Percentiles rank a stretch among this genome's conserved stretches.
Evolutionary conservation across 2,329 filamentous ascomycete genomes (phyloP).

Genomic region (Diplodia sapinea): DNA sequence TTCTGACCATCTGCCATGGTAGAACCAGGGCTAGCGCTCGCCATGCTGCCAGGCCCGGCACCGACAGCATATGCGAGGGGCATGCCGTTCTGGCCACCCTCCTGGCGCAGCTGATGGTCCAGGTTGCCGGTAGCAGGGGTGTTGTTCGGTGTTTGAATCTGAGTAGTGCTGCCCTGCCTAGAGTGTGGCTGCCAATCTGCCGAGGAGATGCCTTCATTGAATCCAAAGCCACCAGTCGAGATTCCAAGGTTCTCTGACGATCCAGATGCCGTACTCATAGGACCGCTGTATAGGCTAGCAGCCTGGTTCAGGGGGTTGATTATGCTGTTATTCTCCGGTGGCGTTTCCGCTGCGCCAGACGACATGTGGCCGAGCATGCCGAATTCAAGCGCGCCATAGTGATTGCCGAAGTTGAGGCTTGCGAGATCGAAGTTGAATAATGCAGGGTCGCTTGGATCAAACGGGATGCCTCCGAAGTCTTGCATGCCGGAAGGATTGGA

Average conservation of each 20-base stretch:
- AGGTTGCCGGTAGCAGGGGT: conserved; percentile 47
- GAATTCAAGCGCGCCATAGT: conserved; percentile 94
- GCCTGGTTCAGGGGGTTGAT: conserved; percentile 44
- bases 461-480: conserved; percentile 65
- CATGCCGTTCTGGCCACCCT: conserved; percentile 47
- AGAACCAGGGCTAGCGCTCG: conserved; percentile 63
- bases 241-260: conserved; percentile 28
- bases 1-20: conserved; percentile 55
- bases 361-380: conserved; percentile 97
- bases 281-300: conserved; percentile 48
- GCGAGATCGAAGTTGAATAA: conserved; percentile 96
- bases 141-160: conserved; percentile 51
- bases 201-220: conserved; percentile 35
- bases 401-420: conserved; percentile 92
- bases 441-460: conserved; percentile 89
- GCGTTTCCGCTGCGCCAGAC: conserved; percentile 82
- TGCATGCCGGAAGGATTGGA: conserved; percentile 47
- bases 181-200: conserved; percentile 48
- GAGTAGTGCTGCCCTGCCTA: conserved; percentile 51
- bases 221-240: conserved; percentile 18
- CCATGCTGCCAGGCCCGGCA: conserved; percentile 60
- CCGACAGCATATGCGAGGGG: conserved; percentile 68
- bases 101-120: conserved; percentile 42
- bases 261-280: conserved; percentile 40
- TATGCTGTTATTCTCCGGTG: conserved; percentile 65